Evolutionary conservation across 331 rosid genomes (phyloP), one percentile per base, ranked within the genome.

Genomic region (Quercus tomentella): DNA sequence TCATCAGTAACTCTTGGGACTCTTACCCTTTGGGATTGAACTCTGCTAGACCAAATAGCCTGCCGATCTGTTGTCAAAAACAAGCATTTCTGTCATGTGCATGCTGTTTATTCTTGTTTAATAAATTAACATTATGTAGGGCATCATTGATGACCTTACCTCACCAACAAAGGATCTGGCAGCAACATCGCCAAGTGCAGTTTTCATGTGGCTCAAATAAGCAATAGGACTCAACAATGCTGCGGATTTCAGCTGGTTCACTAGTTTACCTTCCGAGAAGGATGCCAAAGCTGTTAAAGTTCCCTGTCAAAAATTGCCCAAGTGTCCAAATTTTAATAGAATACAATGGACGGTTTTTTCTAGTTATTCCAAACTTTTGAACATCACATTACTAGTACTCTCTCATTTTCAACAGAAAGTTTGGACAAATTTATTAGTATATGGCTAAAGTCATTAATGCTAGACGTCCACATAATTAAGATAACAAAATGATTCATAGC

Each of bases 151-250:
- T 10, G 17, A 45, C 6, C 31, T 43, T 79, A 81, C 97, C 97
- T 92, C 97, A 2, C 90, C 92, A 72, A 87, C 16, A 21, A 93
- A 90, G 63, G 89, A 3, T 78, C 61, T 91, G 51, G 96, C 96
- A 5, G 90, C 96, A 74, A 86, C 2, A 55, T 51, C 86, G 9
- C 92, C 96, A 10, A 93, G 83, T 56, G 85, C 82, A 18, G 93
- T 85, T 51, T 17, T 87, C 91, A 96, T 89, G 82, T 93, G 93
- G 84, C 87, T 91, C 80, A 93, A 80, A 81, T 91, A 93, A 43
- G 97, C 97, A 54, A 91, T 72, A 7, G 99, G 99, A 76, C 96
- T 89, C 70, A 96, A 71, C 68, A 96, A 75, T 2, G 93, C 96
- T 51, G 92, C 92, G 23, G 99, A 90, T 35, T 84, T 82, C 70